These are phyloP conservation scores for Hypoxylon sp. DNA, from an alignment of 2,329 filamentous ascomycete species.

Conservation along the genomic window DNA sequence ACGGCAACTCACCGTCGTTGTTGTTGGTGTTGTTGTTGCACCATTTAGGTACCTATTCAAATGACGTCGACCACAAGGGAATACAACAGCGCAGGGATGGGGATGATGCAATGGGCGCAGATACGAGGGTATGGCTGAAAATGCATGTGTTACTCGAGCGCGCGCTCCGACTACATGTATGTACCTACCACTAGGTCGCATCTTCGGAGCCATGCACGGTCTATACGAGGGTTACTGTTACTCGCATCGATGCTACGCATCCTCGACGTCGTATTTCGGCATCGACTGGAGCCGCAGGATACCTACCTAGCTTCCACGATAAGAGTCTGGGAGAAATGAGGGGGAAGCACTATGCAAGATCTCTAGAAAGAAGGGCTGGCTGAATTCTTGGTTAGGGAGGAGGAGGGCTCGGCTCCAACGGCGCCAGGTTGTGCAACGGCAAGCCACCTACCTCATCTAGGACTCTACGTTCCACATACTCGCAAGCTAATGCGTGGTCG, in stretches of 20 bases:
- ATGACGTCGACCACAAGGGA: background rate
- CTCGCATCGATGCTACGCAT: conserved; percentile 9
- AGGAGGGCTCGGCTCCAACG: background rate
- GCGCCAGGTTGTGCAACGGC: background rate
- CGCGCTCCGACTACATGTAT: too few relatives aligned
- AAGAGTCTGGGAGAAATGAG: background rate
- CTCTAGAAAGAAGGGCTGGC: background rate
- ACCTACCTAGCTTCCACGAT: background rate
- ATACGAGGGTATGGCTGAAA: conserved; percentile 2
- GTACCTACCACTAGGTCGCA: background rate
- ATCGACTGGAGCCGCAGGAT: conserved; percentile 13
- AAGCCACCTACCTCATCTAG: conserved; percentile 1
- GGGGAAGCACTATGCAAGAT: background rate
- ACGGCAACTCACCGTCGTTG: background rate
- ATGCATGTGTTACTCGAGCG: background rate
- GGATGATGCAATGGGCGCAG: conserved; percentile 11
- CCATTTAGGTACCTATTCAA: background rate
- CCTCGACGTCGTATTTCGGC: background rate
- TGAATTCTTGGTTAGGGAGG: too few relatives aligned
- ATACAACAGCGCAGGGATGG: background rate
- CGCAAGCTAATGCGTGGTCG: background rate
- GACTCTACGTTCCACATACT: background rate
- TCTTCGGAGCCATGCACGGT: conserved; percentile 8
- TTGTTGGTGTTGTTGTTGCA: background rate
- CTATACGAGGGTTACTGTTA: conserved; percentile 14